phyloP scores from a whole-genome alignment of 805 yeast genomes.

The Spathaspora gorwiae region DNA sequence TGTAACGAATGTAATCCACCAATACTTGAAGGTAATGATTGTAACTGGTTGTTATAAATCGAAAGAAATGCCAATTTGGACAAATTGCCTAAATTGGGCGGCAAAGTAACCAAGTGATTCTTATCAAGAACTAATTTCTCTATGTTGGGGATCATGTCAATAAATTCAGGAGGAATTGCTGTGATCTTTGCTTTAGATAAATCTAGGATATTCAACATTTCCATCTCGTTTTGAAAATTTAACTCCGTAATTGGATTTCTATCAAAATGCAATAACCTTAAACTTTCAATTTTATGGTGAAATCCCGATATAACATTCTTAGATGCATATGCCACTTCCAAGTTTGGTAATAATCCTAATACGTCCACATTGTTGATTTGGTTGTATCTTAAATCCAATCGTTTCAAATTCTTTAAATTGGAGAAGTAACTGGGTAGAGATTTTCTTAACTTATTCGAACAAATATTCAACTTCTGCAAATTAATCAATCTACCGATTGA shows the following conservation, averaged over 20 bases:
- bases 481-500: constrained; percentile 55
- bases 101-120: constrained; percentile 76
- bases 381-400: constrained; percentile 77
- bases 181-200: constrained; percentile 80
- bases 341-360: constrained; percentile 51
- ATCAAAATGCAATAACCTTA: constrained; percentile 69
- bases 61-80: constrained; percentile 62
- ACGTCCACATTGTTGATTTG: constrained; percentile 50
- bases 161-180: constrained; percentile 60
- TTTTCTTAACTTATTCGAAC: constrained; percentile 62
- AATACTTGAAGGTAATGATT: constrained; percentile 62
- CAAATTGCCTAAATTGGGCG: constrained; percentile 60
- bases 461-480: constrained; percentile 65
- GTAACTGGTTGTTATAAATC: constrained; percentile 68
- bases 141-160: constrained; percentile 56
- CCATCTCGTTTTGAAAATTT: constrained; percentile 48
- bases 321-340: constrained; percentile 70
- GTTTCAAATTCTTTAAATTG: constrained; percentile 52
- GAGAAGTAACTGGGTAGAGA: constrained; percentile 51
- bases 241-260: constrained; percentile 80
- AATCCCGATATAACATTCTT: constrained; percentile 69
- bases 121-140: constrained; percentile 74
- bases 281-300: constrained; percentile 54
- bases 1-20: constrained; percentile 56
- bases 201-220: constrained; percentile 64